Conservation (phyloP, 2,329 filamentous ascomycete species). For the Curvularia sp. region DNA sequence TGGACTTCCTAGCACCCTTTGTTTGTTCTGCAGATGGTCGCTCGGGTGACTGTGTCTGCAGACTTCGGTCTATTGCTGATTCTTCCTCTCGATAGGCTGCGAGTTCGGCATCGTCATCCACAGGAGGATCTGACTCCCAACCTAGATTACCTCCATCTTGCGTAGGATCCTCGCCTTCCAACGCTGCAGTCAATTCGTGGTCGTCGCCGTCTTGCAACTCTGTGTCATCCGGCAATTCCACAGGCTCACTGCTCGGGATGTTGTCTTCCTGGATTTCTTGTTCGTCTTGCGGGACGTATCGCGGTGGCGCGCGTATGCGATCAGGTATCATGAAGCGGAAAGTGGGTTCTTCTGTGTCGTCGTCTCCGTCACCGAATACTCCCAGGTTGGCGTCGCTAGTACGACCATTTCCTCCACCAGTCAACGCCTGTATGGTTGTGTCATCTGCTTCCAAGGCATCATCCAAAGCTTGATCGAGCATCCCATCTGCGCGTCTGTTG, state of each 20-base stretch:
- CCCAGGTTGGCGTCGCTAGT: slow-evolving; percentile 43
- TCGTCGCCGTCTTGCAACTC: slow-evolving; percentile 28
- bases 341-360: slow-evolving; percentile 49
- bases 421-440: slow-evolving; percentile 42
- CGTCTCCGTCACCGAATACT: slow-evolving; percentile 44
- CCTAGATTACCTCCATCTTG: slow-evolving; percentile 30
- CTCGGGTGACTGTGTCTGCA: slow-evolving; percentile 39
- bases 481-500: slow-evolving; percentile 47
- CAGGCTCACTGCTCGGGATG: slow-evolving; percentile 11
- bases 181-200: slow-evolving; percentile 31
- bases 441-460: slow-evolving; percentile 40
- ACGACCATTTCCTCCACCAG: slow-evolving; percentile 40
- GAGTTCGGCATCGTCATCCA: slow-evolving; percentile 40
- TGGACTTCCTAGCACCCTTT: slow-evolving; percentile 45
- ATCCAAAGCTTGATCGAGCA: slow-evolving; percentile 49
- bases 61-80: slow-evolving; percentile 46
- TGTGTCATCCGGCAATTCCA: slow-evolving; percentile 39
- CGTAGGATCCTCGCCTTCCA: slow-evolving; percentile 35
- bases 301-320: slow-evolving; percentile 35
- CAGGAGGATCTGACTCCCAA: slow-evolving; percentile 43
- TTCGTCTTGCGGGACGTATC: slow-evolving; percentile 24
- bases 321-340: slow-evolving; percentile 51
- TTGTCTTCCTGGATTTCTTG: slow-evolving; percentile 18
- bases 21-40: slow-evolving; percentile 23
- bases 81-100: slow-evolving; percentile 46